Conservation (phyloP, 371 early-diverging fungal genomes). For the Mucor sp. region DNA sequence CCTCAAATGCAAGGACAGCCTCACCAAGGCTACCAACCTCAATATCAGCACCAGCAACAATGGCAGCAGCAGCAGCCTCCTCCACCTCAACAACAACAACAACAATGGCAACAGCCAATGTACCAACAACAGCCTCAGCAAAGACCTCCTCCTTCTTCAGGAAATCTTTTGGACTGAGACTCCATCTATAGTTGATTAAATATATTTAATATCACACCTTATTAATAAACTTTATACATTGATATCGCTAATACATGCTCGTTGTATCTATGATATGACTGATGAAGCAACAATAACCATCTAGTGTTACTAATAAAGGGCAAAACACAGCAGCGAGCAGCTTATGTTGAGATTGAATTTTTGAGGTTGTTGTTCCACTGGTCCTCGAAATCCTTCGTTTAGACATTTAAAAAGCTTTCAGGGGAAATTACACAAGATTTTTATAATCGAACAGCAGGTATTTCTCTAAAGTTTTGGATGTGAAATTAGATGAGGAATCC, state of each 20-base stretch:
- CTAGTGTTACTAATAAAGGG: too few relatives aligned
- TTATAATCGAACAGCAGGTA: too few relatives aligned
- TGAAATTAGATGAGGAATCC: too few relatives aligned
- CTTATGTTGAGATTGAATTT: too few relatives aligned
- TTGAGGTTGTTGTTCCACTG: too few relatives aligned
- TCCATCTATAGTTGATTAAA: neutral
- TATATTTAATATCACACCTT: neutral
- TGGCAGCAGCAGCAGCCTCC: neutral
- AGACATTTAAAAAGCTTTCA: too few relatives aligned
- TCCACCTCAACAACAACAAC: slow-evolving; percentile 10
- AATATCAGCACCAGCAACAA: slow-evolving; percentile 1
- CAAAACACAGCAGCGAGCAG: too few relatives aligned
- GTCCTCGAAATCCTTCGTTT: too few relatives aligned
- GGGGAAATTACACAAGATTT: too few relatives aligned
- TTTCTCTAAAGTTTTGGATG: too few relatives aligned
- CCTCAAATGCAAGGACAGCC: slow-evolving; percentile 23
- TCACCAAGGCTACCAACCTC: slow-evolving; percentile 18
- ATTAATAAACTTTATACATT: neutral
- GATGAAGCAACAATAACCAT: too few relatives aligned
- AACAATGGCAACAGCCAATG: slow-evolving; percentile 27
- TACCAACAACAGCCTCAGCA: slow-evolving; percentile 28
- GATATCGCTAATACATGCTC: neutral
- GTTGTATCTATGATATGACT: too few relatives aligned
- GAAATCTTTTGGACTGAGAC: slow-evolving; percentile 16
- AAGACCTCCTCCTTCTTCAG: slow-evolving; percentile 19